These are phyloP conservation scores for Myotisia sp. DNA, from an alignment of 2,329 filamentous ascomycete species.

Conservation along the genomic window DNA sequence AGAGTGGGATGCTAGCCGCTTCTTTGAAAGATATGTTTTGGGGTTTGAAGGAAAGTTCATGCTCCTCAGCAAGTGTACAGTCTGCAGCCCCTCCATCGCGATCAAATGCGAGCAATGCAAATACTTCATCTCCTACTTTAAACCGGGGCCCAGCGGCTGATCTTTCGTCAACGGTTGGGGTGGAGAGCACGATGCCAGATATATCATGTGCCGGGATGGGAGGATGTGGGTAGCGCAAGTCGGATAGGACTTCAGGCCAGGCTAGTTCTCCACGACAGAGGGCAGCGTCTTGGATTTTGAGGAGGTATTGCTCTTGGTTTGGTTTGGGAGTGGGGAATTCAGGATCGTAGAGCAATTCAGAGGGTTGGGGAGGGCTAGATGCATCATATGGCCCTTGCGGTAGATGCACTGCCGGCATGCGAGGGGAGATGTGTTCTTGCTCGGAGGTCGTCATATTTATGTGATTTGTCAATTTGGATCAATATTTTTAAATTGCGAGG, in stretches of 20 bases:
- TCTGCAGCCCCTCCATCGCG: constrained; percentile 31
- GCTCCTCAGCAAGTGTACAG: constrained; percentile 25
- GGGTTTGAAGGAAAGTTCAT: constrained; percentile 27
- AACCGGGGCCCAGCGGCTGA: constrained; percentile 23
- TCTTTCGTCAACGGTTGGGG: constrained; percentile 20
- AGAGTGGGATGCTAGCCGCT: constrained; percentile 26
- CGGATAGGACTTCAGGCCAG: constrained; percentile 14
- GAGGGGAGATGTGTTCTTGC: constrained; percentile 22
- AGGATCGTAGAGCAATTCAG: constrained; percentile 21
- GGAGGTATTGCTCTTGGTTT: constrained; percentile 25
- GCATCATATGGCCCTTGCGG: constrained; percentile 14
- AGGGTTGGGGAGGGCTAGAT: constrained; percentile 14
- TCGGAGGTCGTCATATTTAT: constrained; percentile 19
- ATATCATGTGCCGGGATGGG: constrained; percentile 25
- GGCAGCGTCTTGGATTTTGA: constrained; percentile 28
- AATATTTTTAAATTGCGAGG: too few species aligned
- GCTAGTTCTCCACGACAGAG: constrained; percentile 27
- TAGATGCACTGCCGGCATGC: constrained; percentile 28
- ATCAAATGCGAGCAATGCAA: constrained; percentile 24
- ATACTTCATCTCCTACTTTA: constrained; percentile 28
- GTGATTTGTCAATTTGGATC: too few species aligned
- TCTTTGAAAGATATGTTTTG: constrained; percentile 22
- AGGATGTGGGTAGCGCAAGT: constrained; percentile 17
- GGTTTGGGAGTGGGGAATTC: constrained; percentile 25
- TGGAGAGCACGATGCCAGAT: constrained; percentile 27